Percentiles rank a stretch among this genome's conserved stretches.
Evolutionary conservation across 1,284 basidiomycete species (phyloP).

Genomic region (Trametes versicolor): DNA sequence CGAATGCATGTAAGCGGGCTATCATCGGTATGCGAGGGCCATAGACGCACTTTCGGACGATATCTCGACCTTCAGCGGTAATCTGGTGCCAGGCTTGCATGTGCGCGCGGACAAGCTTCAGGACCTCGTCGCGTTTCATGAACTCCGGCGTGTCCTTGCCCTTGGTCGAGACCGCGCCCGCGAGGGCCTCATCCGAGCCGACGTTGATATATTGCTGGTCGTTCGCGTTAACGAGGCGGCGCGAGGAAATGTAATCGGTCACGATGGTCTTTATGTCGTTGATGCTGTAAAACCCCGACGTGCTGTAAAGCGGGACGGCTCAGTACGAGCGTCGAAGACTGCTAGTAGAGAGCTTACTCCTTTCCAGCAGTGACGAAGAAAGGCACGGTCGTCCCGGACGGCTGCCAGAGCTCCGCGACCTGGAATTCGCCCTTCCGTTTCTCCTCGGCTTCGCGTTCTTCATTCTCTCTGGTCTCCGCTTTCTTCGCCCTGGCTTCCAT

Average conservation of each 20-base stretch:
- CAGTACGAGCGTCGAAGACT: slow-evolving; percentile 10
- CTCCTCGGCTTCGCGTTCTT: slow-evolving; percentile 54
- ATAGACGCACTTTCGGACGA: slow-evolving; percentile 61
- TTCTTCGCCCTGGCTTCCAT: slow-evolving; percentile 66
- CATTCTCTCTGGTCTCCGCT: slow-evolving; percentile 58
- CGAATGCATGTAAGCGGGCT: slow-evolving; percentile 12
- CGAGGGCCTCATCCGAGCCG: slow-evolving; percentile 59
- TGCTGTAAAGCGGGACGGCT: slow-evolving; percentile 46
- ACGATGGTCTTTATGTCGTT: slow-evolving; percentile 65
- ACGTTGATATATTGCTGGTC: slow-evolving; percentile 79
- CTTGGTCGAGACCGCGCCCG: slow-evolving; percentile 59
- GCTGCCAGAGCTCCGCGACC: slow-evolving; percentile 81
- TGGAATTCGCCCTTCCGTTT: slow-evolving; percentile 57
- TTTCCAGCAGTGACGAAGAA: slow-evolving; percentile 72
- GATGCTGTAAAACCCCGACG: slow-evolving; percentile 62
- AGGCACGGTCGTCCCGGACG: slow-evolving; percentile 60
- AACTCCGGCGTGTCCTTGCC: slow-evolving; percentile 59
- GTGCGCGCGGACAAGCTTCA: slow-evolving; percentile 60
- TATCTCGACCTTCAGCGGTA: slow-evolving; percentile 57
- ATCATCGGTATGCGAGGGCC: background rate
- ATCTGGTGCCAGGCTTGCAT: slow-evolving; percentile 84
- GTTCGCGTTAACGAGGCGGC: slow-evolving; percentile 71
- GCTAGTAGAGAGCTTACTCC: slow-evolving; percentile 52
- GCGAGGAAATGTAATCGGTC: slow-evolving; percentile 67
- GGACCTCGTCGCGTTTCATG: slow-evolving; percentile 76